A percentile compares a stretch with the other conserved stretches of the same genome.
These are phyloP conservation scores for Didymella lethalis DNA, from an alignment of 2,329 filamentous ascomycete genomes.

Conservation along the genomic window DNA sequence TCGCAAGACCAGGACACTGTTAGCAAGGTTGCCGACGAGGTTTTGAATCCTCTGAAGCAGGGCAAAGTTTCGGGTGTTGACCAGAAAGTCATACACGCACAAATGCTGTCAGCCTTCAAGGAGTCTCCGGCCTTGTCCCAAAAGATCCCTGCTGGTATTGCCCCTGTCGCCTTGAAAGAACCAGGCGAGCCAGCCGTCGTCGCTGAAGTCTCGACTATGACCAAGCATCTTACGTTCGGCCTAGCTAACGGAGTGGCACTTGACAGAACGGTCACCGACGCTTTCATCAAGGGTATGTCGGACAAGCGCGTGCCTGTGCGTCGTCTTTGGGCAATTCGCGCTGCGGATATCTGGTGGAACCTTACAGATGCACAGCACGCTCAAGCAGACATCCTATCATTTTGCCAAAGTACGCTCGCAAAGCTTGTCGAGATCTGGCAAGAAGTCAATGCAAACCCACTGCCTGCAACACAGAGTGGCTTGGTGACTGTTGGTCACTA, in stretches of 20 bases:
- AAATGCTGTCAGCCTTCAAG: constrained; percentile 70
- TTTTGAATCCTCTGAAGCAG: constrained; percentile 79
- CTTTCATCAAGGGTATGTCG: constrained; percentile 78
- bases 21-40: constrained; percentile 76
- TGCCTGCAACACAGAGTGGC: constrained; percentile 81
- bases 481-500: constrained; percentile 82
- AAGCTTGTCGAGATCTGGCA: constrained; percentile 74
- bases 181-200: constrained; percentile 84
- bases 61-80: constrained; percentile 86
- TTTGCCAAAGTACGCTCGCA: constrained; percentile 60
- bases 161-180: constrained; percentile 78
- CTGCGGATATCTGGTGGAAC: constrained; percentile 74
- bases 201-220: constrained; percentile 76
- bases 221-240: constrained; percentile 69
- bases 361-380: constrained; percentile 59
- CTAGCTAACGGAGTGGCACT: constrained; percentile 68
- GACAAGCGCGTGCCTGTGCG: constrained; percentile 85
- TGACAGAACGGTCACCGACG: constrained; percentile 72
- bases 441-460: constrained; percentile 79
- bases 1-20: constrained; percentile 67
- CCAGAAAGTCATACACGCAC: constrained; percentile 81
- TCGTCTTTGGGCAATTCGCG: constrained; percentile 79
- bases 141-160: constrained; percentile 72
- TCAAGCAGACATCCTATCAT: constrained; percentile 55
- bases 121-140: constrained; percentile 68